A percentile compares a stretch with the other conserved stretches of the same genome.
Conservation (phyloP, 2,329 filamentous ascomycete genomes). For the Aspergillus jensenii region DNA sequence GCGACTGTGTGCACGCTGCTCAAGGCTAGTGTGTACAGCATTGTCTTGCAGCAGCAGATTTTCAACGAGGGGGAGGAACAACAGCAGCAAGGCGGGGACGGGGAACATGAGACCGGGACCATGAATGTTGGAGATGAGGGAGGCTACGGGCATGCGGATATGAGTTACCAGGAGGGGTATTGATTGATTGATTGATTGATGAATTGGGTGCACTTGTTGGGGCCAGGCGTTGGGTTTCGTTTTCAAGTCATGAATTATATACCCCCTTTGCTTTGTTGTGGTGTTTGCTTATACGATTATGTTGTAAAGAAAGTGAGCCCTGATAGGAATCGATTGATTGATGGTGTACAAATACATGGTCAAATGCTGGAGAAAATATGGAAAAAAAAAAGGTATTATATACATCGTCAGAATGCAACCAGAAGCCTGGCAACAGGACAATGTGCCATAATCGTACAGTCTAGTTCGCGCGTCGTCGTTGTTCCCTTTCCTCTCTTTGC, state of each 20-base stretch:
- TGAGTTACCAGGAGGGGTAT: constrained; percentile 23
- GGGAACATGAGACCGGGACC: constrained; percentile 22
- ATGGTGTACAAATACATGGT: constrained; percentile 6
- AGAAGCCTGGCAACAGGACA: constrained; percentile 6
- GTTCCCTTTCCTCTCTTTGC: constrained; percentile 33
- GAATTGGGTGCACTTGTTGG: neutral
- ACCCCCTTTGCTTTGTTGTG: neutral
- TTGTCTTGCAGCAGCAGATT: constrained; percentile 96
- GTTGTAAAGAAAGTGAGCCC: neutral
- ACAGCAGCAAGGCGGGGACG: constrained; percentile 23
- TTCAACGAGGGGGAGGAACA: constrained; percentile 57
- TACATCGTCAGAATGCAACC: constrained; percentile 18
- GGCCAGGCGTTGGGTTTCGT: constrained; percentile 12
- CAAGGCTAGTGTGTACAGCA: constrained; percentile 98
- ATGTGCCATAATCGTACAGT: constrained; percentile 12
- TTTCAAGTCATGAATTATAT: constrained; percentile 1
- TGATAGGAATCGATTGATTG: neutral
- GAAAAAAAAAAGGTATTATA: constrained; percentile 25
- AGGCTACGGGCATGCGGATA: constrained; percentile 17
- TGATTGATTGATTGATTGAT: constrained; percentile 6
- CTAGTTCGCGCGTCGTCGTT: neutral
- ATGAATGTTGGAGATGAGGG: constrained; percentile 21
- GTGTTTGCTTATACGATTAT: neutral
- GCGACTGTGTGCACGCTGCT: constrained; percentile 91
- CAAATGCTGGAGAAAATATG: neutral